Conservation (phyloP, 2,329 filamentous ascomycete genomes). For the Alternaria brassicae region DNA sequence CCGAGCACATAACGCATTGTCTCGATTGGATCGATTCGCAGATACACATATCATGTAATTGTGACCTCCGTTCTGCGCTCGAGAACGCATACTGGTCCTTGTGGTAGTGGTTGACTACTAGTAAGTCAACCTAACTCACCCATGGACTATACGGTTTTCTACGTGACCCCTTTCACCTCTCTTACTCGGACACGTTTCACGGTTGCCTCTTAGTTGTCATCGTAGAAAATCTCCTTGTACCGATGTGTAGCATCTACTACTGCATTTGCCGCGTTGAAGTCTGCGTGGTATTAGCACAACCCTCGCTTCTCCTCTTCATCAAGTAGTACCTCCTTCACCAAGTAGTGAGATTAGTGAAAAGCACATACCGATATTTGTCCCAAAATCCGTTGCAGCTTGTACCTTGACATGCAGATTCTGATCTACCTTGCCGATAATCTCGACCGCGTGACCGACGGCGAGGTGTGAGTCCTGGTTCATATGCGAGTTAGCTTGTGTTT, state of each 20-base stretch:
- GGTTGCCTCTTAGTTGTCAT: conserved; percentile 42
- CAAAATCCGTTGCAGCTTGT: conserved; percentile 73
- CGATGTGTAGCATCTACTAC: conserved; percentile 88
- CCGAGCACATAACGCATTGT: neutral
- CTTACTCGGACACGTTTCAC: neutral
- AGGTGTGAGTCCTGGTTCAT: conserved; percentile 71
- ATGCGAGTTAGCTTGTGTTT: neutral
- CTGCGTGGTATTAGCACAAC: conserved; percentile 53
- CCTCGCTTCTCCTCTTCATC: neutral
- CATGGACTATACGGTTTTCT: neutral
- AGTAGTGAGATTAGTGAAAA: neutral
- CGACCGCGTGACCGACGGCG: conserved; percentile 71
- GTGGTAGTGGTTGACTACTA: neutral
- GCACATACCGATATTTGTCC: conserved; percentile 70
- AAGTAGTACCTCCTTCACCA: neutral
- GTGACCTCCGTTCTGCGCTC: neutral
- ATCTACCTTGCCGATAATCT: conserved; percentile 82
- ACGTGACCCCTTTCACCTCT: neutral
- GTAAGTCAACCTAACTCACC: neutral
- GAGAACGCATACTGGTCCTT: neutral
- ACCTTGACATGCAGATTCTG: conserved; percentile 75
- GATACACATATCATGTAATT: neutral
- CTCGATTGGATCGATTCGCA: neutral
- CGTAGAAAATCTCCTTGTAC: conserved; percentile 81
- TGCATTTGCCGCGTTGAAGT: conserved; percentile 76